Conservation (phyloP, 371 early-diverging fungal species). For the Haplosporangium sp. region DNA sequence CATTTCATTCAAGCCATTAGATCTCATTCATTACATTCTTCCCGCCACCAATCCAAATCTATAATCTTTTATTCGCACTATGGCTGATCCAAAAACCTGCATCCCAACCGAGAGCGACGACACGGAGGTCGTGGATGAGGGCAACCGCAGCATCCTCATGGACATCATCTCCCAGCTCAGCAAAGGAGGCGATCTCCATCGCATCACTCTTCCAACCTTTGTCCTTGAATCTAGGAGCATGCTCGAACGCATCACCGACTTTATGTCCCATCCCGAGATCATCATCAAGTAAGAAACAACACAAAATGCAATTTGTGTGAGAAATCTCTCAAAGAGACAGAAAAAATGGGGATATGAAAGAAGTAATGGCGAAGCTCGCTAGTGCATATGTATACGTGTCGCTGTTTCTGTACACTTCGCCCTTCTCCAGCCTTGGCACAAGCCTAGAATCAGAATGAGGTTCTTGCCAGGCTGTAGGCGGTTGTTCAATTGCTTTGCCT, state of each 20-base stretch:
- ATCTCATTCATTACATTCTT: neutral
- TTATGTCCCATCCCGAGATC: slow-evolving; percentile 93
- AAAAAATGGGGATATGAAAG: too few species aligned
- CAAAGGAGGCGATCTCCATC: slow-evolving; percentile 89
- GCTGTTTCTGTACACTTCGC: too few species aligned
- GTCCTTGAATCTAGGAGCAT: slow-evolving; percentile 96
- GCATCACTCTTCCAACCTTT: slow-evolving; percentile 96
- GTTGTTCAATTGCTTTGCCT: too few species aligned
- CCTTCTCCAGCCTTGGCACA: too few species aligned
- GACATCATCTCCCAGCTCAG: slow-evolving; percentile 88
- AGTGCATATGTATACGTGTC: too few species aligned
- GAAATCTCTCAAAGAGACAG: too few species aligned
- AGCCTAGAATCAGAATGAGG: too few species aligned
- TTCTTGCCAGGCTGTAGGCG: too few species aligned
- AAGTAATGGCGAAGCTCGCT: too few species aligned
- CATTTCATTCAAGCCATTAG: neutral
- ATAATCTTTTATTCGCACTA: neutral
- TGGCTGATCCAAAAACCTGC: slow-evolving; percentile 26
- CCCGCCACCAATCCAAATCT: neutral
- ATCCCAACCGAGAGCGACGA: slow-evolving; percentile 57
- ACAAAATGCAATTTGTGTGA: too few species aligned
- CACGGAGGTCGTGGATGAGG: slow-evolving; percentile 88
- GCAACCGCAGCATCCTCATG: slow-evolving; percentile 87
- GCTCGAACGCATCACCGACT: slow-evolving; percentile 95
- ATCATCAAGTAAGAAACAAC: slow-evolving; percentile 74